Evolutionary conservation across 78 protist genomes (phyloP).

Genomic region (Reticulomyxa filosa): DNA sequence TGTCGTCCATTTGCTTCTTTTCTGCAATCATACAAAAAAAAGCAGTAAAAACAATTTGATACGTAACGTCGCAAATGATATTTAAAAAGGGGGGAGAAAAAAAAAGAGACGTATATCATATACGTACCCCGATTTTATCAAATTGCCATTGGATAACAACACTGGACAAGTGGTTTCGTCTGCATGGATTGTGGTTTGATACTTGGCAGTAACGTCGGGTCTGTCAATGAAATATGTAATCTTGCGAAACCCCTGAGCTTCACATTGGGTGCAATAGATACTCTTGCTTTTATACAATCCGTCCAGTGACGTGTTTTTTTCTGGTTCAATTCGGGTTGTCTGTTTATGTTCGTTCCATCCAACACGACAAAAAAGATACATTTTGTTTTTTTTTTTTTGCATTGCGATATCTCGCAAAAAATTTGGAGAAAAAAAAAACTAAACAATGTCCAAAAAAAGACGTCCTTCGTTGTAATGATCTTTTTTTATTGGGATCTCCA

Average conservation of each 20-base stretch:
- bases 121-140: neutral
- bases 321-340: neutral
- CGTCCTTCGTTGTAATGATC: neutral
- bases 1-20: neutral
- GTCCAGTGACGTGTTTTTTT: constrained; percentile 9
- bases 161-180: neutral
- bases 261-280: constrained; percentile 21
- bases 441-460: neutral
- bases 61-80: neutral
- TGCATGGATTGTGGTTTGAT: neutral
- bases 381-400: too few species aligned
- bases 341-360: neutral
- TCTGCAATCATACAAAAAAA: neutral
- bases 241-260: constrained; percentile 20
- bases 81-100: neutral
- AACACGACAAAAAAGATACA: too few species aligned
- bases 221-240: constrained; percentile 20
- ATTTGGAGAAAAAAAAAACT: neutral
- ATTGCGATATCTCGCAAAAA: neutral
- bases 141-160: constrained; percentile 18
- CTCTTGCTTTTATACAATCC: constrained; percentile 11
- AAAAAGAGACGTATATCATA: neutral
- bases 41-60: neutral
- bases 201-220: constrained; percentile 11
- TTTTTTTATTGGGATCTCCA: neutral